Conservation (phyloP, 2,329 filamentous ascomycete species). For the Colletotrichum godetiae region DNA sequence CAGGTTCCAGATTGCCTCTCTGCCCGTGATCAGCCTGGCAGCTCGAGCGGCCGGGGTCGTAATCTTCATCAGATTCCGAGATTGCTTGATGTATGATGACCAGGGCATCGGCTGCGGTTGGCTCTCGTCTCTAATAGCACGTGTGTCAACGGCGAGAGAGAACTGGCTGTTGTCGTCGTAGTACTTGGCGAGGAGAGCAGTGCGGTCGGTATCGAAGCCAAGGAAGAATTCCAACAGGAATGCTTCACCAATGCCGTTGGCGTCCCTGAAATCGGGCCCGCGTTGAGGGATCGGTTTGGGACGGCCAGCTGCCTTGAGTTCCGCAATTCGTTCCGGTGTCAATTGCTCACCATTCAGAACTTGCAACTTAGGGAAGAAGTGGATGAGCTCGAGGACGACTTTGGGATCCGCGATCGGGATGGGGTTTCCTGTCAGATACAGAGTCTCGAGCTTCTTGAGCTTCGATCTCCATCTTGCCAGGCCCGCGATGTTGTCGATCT, state of each 20-base stretch:
- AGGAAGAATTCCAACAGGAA: conserved; percentile 81
- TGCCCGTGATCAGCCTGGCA: conserved; percentile 74
- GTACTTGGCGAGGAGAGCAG: conserved; percentile 70
- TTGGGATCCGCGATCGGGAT: conserved; percentile 70
- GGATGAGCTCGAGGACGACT: conserved; percentile 75
- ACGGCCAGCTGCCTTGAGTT: conserved; percentile 60
- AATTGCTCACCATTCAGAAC: conserved; percentile 81
- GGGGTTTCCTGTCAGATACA: conserved; percentile 83
- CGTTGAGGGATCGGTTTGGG: conserved; percentile 71
- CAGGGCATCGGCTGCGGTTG: conserved; percentile 66
- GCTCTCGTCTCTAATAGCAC: conserved; percentile 60
- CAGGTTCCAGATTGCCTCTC: conserved; percentile 71
- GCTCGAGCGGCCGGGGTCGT: conserved; percentile 69
- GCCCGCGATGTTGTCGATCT: conserved; percentile 74
- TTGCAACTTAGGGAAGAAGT: conserved; percentile 86
- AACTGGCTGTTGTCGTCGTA: conserved; percentile 84
- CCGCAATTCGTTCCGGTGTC: conserved; percentile 75
- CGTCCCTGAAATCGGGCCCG: conserved; percentile 78
- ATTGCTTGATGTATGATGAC: conserved; percentile 80
- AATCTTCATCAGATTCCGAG: conserved; percentile 81
- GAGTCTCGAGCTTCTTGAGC: conserved; percentile 82
- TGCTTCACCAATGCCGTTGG: conserved; percentile 77
- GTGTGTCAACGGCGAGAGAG: conserved; percentile 78
- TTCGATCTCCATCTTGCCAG: conserved; percentile 83
- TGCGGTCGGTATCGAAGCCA: conserved; percentile 78